phyloP scores from a whole-genome alignment of 2,329 filamentous ascomycete species.

The Phaeosphaeria sp. region DNA sequence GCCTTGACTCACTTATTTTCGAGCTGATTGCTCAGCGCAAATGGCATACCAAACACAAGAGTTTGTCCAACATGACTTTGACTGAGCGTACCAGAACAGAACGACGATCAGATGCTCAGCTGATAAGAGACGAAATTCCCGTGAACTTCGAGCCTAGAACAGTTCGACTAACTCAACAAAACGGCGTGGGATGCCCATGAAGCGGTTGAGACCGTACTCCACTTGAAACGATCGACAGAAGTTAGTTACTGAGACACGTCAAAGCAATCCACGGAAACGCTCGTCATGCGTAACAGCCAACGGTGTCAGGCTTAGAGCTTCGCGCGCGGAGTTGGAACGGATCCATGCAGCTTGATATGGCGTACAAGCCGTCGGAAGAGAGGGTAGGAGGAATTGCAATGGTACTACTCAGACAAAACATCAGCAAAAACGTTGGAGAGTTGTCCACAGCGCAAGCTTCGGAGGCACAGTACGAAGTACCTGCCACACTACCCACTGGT shows the following conservation, averaged over 20 bases:
- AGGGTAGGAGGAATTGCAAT: background rate
- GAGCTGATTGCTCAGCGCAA: background rate
- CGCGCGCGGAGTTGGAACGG: background rate
- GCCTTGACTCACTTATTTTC: background rate
- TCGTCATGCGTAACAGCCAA: background rate
- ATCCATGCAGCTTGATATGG: background rate
- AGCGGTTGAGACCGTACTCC: background rate
- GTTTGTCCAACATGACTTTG: background rate
- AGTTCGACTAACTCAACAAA: background rate
- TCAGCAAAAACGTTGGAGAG: background rate
- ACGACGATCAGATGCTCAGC: background rate
- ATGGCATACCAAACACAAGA: background rate
- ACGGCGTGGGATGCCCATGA: background rate
- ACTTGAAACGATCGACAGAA: background rate
- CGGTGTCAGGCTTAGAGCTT: background rate
- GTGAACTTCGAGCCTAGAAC: background rate
- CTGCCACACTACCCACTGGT: background rate
- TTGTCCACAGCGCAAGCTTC: background rate
- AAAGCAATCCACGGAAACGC: background rate
- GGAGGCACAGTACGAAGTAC: background rate
- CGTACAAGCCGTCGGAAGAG: background rate
- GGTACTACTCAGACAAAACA: background rate
- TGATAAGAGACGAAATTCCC: background rate
- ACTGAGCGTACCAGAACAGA: background rate
- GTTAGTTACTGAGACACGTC: background rate